Evolutionary conservation across 371 early-diverging fungal species (phyloP).

Genomic region (Fennellomyces sp.): DNA sequence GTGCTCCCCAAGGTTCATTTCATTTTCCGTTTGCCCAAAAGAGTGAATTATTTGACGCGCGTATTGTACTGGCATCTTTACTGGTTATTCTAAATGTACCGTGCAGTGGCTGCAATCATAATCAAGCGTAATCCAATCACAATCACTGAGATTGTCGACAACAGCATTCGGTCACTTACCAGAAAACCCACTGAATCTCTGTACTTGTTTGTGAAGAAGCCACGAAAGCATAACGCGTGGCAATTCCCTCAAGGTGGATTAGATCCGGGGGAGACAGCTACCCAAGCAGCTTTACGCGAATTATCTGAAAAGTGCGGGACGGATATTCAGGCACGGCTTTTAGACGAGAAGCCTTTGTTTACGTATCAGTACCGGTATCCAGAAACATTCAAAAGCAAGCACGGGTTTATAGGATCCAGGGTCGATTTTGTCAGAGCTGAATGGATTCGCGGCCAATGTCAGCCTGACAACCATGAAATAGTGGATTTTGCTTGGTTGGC

Average conservation of each 20-base stretch:
- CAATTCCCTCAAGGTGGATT: conserved; percentile 78
- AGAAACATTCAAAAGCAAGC: conserved; percentile 21
- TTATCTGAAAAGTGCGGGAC: conserved; percentile 74
- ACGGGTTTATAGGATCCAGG: conserved; percentile 33
- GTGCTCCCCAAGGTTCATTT: no score
- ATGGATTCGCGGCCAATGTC: conserved; percentile 52
- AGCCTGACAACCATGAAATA: conserved; percentile 57
- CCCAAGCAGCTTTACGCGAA: conserved; percentile 76
- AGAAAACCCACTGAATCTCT: conserved; percentile 33
- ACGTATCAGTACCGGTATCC: conserved; percentile 61
- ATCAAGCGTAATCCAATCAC: background rate
- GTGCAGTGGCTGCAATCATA: conserved; percentile 6
- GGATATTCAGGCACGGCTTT: conserved; percentile 72
- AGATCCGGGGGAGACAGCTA: conserved; percentile 63
- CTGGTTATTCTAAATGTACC: no score
- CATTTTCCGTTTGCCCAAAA: no score
- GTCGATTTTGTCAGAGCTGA: conserved; percentile 36
- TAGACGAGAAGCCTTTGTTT: conserved; percentile 74
- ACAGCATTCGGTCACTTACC: conserved; percentile 15
- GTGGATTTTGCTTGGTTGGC: conserved; percentile 89
- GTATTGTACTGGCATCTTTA: no score
- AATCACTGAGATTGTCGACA: background rate
- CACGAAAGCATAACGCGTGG: conserved; percentile 67
- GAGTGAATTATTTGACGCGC: no score
- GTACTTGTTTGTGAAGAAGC: conserved; percentile 78